Conservation (phyloP, 2,329 filamentous ascomycete genomes). For the Fusarium virguliforme region DNA sequence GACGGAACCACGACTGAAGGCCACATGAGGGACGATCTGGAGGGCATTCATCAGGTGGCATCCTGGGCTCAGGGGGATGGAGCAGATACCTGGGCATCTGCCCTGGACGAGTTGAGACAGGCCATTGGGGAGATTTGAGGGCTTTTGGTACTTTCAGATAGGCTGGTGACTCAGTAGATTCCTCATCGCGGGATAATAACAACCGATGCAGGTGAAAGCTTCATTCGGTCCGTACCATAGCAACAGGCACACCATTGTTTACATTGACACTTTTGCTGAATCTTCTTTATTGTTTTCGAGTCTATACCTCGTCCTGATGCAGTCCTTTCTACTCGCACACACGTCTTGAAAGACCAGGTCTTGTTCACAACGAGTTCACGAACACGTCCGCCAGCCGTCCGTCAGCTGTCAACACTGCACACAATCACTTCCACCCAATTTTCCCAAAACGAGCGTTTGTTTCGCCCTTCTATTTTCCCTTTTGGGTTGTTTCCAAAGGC, state of each 20-base stretch:
- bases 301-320: neutral
- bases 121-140: slow-evolving; percentile 49
- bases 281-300: neutral
- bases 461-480: neutral
- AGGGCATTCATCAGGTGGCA: slow-evolving; percentile 60
- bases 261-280: neutral
- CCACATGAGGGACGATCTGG: slow-evolving; percentile 68
- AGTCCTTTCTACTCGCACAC: neutral
- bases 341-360: neutral
- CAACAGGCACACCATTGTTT: neutral
- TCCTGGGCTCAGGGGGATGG: slow-evolving; percentile 63
- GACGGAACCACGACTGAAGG: slow-evolving; percentile 63
- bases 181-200: neutral
- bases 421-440: neutral
- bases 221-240: neutral
- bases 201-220: slow-evolving; percentile 2
- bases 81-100: slow-evolving; percentile 63
- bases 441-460: neutral
- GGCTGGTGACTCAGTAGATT: neutral
- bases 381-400: neutral
- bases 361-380: neutral
- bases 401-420: neutral
- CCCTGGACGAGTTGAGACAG: slow-evolving; percentile 65
- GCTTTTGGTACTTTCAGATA: neutral
- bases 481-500: neutral